Conservation (phyloP, 495 filamentous ascomycete species). For the Podospora fimiseda region DNA sequence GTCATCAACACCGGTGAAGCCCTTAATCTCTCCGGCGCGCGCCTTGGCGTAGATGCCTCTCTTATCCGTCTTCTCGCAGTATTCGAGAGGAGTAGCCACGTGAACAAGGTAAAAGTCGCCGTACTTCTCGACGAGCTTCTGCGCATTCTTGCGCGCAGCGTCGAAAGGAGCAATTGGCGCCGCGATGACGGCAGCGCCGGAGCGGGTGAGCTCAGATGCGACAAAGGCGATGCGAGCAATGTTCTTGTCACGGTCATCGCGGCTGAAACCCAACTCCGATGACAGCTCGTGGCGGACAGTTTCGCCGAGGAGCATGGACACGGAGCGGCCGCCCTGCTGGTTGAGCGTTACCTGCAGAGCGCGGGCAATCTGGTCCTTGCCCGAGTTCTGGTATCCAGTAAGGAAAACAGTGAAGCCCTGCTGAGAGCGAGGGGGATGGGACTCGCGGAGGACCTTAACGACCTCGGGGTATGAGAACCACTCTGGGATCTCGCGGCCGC, state of each 20-base stretch:
- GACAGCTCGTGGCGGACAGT: conserved; percentile 90
- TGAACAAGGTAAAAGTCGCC: conserved; percentile 93
- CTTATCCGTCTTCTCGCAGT: conserved; percentile 93
- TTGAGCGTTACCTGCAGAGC: conserved; percentile 96
- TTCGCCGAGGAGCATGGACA: conserved; percentile 89
- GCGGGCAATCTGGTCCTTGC: conserved; percentile 93
- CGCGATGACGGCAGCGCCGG: conserved; percentile 92
- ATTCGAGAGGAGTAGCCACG: conserved; percentile 85
- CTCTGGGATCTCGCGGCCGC: conserved; percentile 88
- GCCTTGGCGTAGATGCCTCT: conserved; percentile 82
- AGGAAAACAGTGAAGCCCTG: conserved; percentile 99
- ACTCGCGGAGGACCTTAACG: conserved; percentile 89
- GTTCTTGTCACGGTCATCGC: conserved; percentile 89
- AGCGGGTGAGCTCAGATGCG: conserved; percentile 83
- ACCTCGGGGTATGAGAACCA: conserved; percentile 99
- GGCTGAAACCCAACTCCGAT: conserved; percentile 90
- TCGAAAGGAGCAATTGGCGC: conserved; percentile 97
- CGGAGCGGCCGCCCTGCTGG: conserved; percentile 93
- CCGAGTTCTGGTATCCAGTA: conserved; percentile 91
- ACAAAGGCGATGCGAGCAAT: conserved; percentile 96
- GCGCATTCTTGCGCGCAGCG: conserved; percentile 62
- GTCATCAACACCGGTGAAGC: conserved; percentile 97
- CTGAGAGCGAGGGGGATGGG: conserved; percentile 76
- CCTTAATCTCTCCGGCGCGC: conserved; percentile 87
- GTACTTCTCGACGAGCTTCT: conserved; percentile 77